Base-by-base conservation (phyloP, 1,139 yeast species). In the Debaryomycetaceae sp. region DNA sequence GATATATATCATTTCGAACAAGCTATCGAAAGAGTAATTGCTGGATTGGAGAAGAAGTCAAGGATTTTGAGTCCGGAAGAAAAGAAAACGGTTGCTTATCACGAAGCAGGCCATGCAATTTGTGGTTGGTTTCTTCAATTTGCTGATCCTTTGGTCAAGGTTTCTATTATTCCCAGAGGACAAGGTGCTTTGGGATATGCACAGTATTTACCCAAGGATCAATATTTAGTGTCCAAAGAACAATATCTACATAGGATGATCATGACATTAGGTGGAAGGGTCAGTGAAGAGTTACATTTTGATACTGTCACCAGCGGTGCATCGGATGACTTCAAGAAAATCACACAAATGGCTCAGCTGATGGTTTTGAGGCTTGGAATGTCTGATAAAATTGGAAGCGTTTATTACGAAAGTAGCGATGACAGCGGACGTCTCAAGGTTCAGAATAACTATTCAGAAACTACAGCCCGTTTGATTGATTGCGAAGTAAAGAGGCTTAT, bases 161-260 rank as follows among this genome's bases (percentile, higher is more conserved):
- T 93, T 14, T 88, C 97, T 6, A 93, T 93, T 58, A 89, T 93
- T 51, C 99, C 99, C 43, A 82, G 98, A 61, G 98, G 98, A 7
- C 90, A 85, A 68, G 97, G 96, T 44, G 96, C 98, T 1, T 75
- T 93, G 45, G 99, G 99, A n/a, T 93, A 93, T 65, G 99, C 99
- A 1, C 97, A 93, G 65, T 93, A 93, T 62, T 75, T 95, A 51
- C 99, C 99, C 11, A 90, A 96, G 6, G 99, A 93, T 62, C 88
- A 87, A 60, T 89, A 90, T 57, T 75, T 93, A 57, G 76, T 88
- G 57, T 81, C 87, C 24, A 81, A 86, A 49, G 82, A 82, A 53
- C 96, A 93, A 66, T 80, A 91, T 53, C 70, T 72, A 54, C 96
- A 93, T 62, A 77, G 96, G 55, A 93, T 93, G 97, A 82, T 91